A percentile compares a stretch with the other conserved stretches of the same genome.
phyloP scores from a whole-genome alignment of 169 alveolate species.

The Eimeria acervulina region DNA sequence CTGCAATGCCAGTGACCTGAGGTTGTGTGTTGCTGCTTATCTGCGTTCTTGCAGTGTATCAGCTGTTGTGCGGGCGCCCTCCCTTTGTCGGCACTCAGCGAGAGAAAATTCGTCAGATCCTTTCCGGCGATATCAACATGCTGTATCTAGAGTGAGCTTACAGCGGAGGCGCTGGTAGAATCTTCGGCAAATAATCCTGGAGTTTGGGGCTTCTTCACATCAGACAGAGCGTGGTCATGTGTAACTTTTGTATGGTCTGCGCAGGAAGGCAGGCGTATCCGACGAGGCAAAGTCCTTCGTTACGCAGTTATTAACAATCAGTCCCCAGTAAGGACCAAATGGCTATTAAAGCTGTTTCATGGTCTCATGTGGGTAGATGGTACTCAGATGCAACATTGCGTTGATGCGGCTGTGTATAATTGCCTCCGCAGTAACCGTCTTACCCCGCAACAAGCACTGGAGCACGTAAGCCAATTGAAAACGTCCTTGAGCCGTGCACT shows the following conservation, averaged over 20 bases:
- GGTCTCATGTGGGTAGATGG: neutral
- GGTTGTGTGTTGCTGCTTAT: neutral
- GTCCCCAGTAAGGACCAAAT: slow-evolving; percentile 55
- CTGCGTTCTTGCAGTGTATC: slow-evolving; percentile 56
- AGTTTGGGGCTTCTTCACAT: neutral
- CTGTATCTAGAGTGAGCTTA: slow-evolving; percentile 58
- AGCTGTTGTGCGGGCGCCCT: slow-evolving; percentile 79
- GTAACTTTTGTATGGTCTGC: neutral
- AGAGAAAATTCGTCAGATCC: slow-evolving; percentile 62
- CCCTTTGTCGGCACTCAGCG: slow-evolving; percentile 78
- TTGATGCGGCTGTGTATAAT: neutral
- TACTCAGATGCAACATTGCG: neutral
- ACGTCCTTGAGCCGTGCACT: neutral
- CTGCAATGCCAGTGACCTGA: neutral
- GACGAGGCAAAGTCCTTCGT: slow-evolving; percentile 73
- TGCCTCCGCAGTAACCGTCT: slow-evolving; percentile 53
- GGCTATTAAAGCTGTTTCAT: neutral
- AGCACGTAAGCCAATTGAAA: slow-evolving; percentile 40
- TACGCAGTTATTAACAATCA: slow-evolving; percentile 50
- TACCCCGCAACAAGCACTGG: slow-evolving; percentile 71
- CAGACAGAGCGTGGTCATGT: neutral
- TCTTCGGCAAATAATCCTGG: neutral
- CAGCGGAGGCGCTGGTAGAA: neutral
- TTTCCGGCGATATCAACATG: slow-evolving; percentile 58
- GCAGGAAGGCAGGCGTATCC: slow-evolving; percentile 71